phyloP scores from a whole-genome alignment of 805 yeast species.

The Yamadazyma kitorensis region DNA sequence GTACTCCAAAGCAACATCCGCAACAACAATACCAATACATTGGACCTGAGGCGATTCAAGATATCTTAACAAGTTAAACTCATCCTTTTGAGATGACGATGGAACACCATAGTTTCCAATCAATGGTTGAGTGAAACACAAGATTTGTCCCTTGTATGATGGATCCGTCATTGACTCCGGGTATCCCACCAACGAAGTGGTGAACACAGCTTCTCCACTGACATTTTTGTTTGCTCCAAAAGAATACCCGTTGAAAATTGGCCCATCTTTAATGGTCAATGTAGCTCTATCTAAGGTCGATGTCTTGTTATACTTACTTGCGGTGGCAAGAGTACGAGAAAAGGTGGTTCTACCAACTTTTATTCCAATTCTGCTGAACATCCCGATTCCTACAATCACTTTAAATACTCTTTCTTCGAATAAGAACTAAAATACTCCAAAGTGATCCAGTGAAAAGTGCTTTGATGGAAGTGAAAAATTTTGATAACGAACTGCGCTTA shows the following conservation, averaged over 20 bases:
- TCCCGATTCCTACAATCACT: too few relatives aligned
- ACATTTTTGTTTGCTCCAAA: conserved; percentile 93
- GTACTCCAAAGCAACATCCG: conserved; percentile 91
- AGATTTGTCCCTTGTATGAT: conserved; percentile 93
- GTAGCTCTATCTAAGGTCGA: conserved; percentile 74
- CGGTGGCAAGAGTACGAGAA: conserved; percentile 40
- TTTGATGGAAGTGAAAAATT: conserved; percentile 7
- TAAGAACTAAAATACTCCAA: too few relatives aligned
- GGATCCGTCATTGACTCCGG: conserved; percentile 99
- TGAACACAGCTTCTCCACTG: conserved; percentile 97
- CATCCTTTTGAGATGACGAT: conserved; percentile 73
- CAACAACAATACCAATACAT: conserved; percentile 94
- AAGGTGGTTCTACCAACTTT: too few relatives aligned
- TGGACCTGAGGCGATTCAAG: conserved; percentile 90
- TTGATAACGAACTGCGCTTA: conserved; percentile 39
- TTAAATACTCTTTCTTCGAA: too few relatives aligned
- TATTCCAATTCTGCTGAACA: too few relatives aligned
- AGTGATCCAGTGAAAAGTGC: too few relatives aligned
- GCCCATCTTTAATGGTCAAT: conserved; percentile 87
- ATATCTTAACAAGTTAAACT: conserved; percentile 80
- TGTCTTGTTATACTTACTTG: conserved; percentile 33
- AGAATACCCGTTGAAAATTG: conserved; percentile 87
- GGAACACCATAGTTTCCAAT: conserved; percentile 99
- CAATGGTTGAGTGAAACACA: conserved; percentile 94
- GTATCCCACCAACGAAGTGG: conserved; percentile 96